These are phyloP conservation scores for Agaricus blazei DNA, from an alignment of 768 basidiomycete species.

Conservation along the genomic window DNA sequence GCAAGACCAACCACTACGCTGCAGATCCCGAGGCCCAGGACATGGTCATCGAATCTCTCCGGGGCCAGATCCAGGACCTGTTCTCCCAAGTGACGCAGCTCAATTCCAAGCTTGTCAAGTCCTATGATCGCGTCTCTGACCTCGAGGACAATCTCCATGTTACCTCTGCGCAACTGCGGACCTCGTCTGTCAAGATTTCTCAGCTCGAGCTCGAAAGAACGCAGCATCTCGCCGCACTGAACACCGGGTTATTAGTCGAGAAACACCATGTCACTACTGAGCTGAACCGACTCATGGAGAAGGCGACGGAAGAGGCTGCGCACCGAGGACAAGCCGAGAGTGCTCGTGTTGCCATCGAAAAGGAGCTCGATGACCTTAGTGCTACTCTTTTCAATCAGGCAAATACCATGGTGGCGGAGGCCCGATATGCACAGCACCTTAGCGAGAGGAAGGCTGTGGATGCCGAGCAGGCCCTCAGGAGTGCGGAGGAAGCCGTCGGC, in stretches of 20 bases:
- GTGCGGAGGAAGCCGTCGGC: slow-evolving; percentile 83
- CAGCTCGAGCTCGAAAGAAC: slow-evolving; percentile 82
- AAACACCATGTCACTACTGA: slow-evolving; percentile 86
- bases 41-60: slow-evolving; percentile 76
- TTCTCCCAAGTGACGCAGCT: slow-evolving; percentile 87
- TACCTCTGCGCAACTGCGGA: slow-evolving; percentile 50
- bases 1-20: slow-evolving; percentile 16
- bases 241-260: slow-evolving; percentile 90
- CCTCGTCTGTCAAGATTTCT: slow-evolving; percentile 61
- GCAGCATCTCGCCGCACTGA: slow-evolving; percentile 84
- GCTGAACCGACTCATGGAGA: slow-evolving; percentile 90
- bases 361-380: slow-evolving; percentile 92
- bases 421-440: slow-evolving; percentile 57
- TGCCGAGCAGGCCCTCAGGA: slow-evolving; percentile 70
- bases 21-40: slow-evolving; percentile 66
- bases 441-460: slow-evolving; percentile 74
- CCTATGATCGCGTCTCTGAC: slow-evolving; percentile 88
- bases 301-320: slow-evolving; percentile 91
- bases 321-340: slow-evolving; percentile 87
- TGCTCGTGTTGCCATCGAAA: slow-evolving; percentile 79
- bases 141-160: slow-evolving; percentile 87
- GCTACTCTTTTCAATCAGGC: slow-evolving; percentile 88
- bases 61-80: slow-evolving; percentile 78
- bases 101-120: slow-evolving; percentile 88
- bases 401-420: slow-evolving; percentile 97